Percentiles rank a stretch among this genome's conserved stretches.
Conservation (phyloP, 805 yeast species). For the Candida anglica region DNA sequence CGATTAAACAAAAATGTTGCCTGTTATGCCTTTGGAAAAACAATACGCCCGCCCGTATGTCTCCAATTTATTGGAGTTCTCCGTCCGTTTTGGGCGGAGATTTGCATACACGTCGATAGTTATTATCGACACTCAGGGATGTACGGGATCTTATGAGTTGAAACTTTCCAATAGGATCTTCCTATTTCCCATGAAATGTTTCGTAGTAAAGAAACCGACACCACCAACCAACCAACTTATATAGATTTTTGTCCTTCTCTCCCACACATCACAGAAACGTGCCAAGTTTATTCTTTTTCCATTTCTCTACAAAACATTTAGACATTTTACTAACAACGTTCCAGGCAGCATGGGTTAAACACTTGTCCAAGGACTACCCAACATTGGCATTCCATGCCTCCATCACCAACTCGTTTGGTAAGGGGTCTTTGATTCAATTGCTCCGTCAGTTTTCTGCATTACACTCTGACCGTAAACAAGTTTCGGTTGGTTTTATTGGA, state of each 20-base stretch:
- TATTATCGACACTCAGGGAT: slow-evolving; percentile 43
- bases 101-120: slow-evolving; percentile 34
- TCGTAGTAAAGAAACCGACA: slow-evolving; percentile 94
- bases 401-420: slow-evolving; percentile 95
- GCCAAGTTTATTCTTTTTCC: no score
- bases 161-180: slow-evolving; percentile 36
- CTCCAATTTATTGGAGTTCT: slow-evolving; percentile 43
- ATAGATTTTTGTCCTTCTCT: slow-evolving; percentile 1
- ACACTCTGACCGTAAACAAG: slow-evolving; percentile 91
- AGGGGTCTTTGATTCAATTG: slow-evolving; percentile 91
- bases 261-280: no score
- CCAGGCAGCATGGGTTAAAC: slow-evolving; percentile 99
- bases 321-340: slow-evolving; percentile 11
- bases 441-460: slow-evolving; percentile 88
- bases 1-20: slow-evolving; percentile 43
- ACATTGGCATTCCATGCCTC: slow-evolving; percentile 98
- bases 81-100: slow-evolving; percentile 34
- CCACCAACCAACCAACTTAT: slow-evolving; percentile 10
- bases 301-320: slow-evolving; percentile 14
- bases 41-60: slow-evolving; percentile 53
- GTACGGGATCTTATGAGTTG: slow-evolving; percentile 80
- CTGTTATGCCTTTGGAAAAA: slow-evolving; percentile 99
- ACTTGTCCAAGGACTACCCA: slow-evolving; percentile 84
- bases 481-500: slow-evolving; percentile 95
- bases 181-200: slow-evolving; percentile 33